These are phyloP conservation scores for Larix kaempferi DNA, from an alignment of 75 land plant species.

Conservation along the genomic window DNA sequence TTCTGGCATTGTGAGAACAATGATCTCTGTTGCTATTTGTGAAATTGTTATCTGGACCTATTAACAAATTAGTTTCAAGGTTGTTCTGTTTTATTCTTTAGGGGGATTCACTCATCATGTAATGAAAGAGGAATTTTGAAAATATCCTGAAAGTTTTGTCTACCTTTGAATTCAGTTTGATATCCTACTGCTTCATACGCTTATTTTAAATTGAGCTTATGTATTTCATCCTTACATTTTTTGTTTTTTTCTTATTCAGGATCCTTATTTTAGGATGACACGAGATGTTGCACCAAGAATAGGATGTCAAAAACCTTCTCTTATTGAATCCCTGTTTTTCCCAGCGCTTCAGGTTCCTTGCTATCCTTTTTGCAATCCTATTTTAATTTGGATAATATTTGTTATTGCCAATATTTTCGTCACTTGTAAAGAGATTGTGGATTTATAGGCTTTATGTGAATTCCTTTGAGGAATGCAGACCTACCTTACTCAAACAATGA, in stretches of 20 bases:
- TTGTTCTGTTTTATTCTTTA: not conserved
- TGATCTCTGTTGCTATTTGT: too few species aligned
- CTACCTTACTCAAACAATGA: not conserved
- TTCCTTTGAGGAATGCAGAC: not conserved
- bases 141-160: not conserved
- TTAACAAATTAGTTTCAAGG: not conserved
- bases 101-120: not conserved
- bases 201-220: not conserved
- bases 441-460: not conserved
- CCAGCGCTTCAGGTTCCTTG: conserved; percentile 89
- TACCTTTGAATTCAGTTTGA: not conserved
- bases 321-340: conserved; percentile 86
- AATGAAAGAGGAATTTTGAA: not conserved
- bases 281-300: conserved; percentile 94
- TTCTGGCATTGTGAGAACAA: too few species aligned
- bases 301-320: conserved; percentile 87
- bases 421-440: not conserved
- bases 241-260: conserved; percentile 47
- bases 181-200: not conserved
- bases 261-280: conserved; percentile 98
- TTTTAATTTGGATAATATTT: not conserved
- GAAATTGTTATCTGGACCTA: too few species aligned
- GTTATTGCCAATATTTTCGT: not conserved
- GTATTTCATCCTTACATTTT: not conserved
- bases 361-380: conserved; percentile 6